Base-by-base conservation (phyloP, 2,329 filamentous ascomycete genomes). In the Endothia cerciana region DNA sequence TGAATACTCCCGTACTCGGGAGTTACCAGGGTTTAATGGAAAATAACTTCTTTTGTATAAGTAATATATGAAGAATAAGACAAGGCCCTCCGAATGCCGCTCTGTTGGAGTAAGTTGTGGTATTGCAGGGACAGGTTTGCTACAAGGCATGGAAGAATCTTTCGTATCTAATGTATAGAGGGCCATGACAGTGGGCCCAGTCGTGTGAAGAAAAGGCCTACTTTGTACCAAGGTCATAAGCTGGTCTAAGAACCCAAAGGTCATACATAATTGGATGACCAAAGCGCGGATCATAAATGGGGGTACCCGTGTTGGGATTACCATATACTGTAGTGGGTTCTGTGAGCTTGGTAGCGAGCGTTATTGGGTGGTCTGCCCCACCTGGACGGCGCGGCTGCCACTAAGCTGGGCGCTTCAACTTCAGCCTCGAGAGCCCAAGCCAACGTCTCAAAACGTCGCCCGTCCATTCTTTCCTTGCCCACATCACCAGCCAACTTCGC, bases 381-480 rank as follows among this genome's bases (percentile, higher is more conserved):
- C 51, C 28, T 30, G 17, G 19, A 33, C 19, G 51, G 51, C 51
- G 51, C 51, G 51, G 51, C 51, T 55, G 51, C 51, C 51, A 36
- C 30, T 36, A 55, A 55, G 28, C 30, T 36, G 51, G 15, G 36
- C n/a, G 51, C 51, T 55, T 55, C 28, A 19, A 55, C 28, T 55
- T 33, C 51, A 55, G 51, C 51, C 51, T 55, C 28, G 51, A 36
- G 28, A 10, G 15, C 51, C 51, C 19, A 55, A n/a, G 13, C 30
- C 51, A 36, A 36, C 51, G 51, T 30, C n/a, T n/a, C 30, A 55
- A 55, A 19, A 33, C 10, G 28, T 36, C 51, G 30, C 28, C 51
- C 30, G 28, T 55, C 33, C 51, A 36, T 55, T 36, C 51, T 36
- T 55, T 55, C 51, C 36, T n/a, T 55, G 15, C 30, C 19, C 6